Percentiles rank a stretch among this genome's conserved stretches.
Conservation (phyloP, 805 yeast genomes). For the Teunomyces tritomae region DNA sequence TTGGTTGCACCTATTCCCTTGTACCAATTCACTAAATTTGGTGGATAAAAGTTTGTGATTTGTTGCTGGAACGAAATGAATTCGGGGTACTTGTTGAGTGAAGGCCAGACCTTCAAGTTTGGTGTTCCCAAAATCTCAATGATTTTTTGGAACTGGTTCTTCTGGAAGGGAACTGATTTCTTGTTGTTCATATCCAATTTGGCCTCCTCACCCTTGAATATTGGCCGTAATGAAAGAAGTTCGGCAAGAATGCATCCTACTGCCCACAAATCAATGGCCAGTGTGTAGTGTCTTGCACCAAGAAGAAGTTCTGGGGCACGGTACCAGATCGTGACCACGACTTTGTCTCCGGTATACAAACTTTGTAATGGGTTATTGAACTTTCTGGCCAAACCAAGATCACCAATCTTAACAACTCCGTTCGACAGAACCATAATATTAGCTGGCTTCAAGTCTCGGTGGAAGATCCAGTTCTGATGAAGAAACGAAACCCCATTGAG, state of each 20-base stretch:
- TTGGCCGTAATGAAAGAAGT: constrained; percentile 80
- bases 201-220: constrained; percentile 97
- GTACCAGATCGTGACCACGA: constrained; percentile 96
- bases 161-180: constrained; percentile 90
- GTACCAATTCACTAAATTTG: constrained; percentile 81
- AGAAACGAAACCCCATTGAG: constrained; percentile 85
- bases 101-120: constrained; percentile 71
- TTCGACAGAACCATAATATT: constrained; percentile 90
- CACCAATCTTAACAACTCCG: constrained; percentile 95
- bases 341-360: constrained; percentile 88
- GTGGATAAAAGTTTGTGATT: constrained; percentile 56
- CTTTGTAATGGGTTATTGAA: constrained; percentile 86
- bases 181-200: constrained; percentile 80
- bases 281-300: constrained; percentile 92
- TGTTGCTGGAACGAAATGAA: constrained; percentile 51
- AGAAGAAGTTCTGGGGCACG: constrained; percentile 87
- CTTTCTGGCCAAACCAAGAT: constrained; percentile 85
- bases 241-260: constrained; percentile 95
- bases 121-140: constrained; percentile 95
- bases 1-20: constrained; percentile 76
- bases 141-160: constrained; percentile 86
- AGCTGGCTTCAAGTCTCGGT: constrained; percentile 95
- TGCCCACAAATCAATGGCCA: constrained; percentile 94
- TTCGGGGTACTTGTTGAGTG: constrained; percentile 80
- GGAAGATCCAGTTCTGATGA: constrained; percentile 95